Conservation (phyloP, 2,329 filamentous ascomycete species). For the Aspergillus brasiliensis region DNA sequence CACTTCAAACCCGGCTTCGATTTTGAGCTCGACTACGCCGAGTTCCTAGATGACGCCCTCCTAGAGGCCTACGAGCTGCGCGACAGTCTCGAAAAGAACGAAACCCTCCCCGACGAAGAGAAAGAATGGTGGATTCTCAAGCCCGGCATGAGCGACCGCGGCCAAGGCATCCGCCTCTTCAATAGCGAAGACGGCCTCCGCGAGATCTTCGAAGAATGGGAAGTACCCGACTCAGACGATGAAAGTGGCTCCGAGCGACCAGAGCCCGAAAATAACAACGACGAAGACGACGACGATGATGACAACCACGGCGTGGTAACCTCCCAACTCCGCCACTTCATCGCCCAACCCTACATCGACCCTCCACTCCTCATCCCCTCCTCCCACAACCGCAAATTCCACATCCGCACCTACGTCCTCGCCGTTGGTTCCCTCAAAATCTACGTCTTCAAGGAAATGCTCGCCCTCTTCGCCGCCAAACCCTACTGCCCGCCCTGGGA, state of each 20-base stretch:
- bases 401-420: constrained; percentile 89
- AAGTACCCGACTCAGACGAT: constrained; percentile 64
- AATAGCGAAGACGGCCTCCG: constrained; percentile 81
- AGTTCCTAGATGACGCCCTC: constrained; percentile 92
- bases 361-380: constrained; percentile 74
- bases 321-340: constrained; percentile 91
- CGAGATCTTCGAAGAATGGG: constrained; percentile 89
- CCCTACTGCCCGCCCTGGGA: constrained; percentile 67
- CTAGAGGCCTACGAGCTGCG: constrained; percentile 86
- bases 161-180: constrained; percentile 90
- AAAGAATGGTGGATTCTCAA: constrained; percentile 97
- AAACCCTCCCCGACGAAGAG: constrained; percentile 60
- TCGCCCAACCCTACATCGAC: constrained; percentile 93
- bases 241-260: constrained; percentile 37
- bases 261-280: constrained; percentile 43
- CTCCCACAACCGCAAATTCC: constrained; percentile 78
- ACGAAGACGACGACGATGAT: constrained; percentile 21
- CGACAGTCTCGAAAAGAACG: constrained; percentile 74
- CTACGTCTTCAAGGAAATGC: constrained; percentile 87
- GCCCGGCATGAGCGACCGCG: constrained; percentile 94
- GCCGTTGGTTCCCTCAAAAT: constrained; percentile 76
- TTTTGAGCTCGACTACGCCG: constrained; percentile 94
- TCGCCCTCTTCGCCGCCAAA: constrained; percentile 83
- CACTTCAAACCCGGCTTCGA: constrained; percentile 79
- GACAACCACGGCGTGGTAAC: constrained; percentile 66